A percentile compares a stretch with the other conserved stretches of the same genome.
phyloP scores from a whole-genome alignment of 73 alveolate species.

The Paramecium pentaurelia region DNA sequence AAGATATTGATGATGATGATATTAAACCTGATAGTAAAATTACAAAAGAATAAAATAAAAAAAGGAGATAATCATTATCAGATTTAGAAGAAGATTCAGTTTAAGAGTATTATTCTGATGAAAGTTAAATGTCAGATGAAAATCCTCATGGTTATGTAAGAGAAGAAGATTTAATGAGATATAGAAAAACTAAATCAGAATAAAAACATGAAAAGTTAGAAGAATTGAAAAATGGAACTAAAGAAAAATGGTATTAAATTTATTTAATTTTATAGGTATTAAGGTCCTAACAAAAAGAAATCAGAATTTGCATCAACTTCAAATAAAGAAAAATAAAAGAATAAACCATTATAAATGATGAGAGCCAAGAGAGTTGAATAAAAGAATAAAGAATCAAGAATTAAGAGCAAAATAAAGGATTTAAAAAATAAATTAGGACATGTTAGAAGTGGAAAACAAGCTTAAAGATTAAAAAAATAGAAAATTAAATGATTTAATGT shows the following conservation, averaged over 20 bases:
- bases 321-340: slow-evolving; percentile 73
- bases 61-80: slow-evolving; percentile 60
- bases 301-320: slow-evolving; percentile 67
- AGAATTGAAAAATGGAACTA: slow-evolving; percentile 46
- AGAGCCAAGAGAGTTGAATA: slow-evolving; percentile 79
- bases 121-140: slow-evolving; percentile 55
- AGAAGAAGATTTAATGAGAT: slow-evolving; percentile 63
- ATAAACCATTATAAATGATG: slow-evolving; percentile 90
- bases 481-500: not conserved
- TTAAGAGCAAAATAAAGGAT: slow-evolving; percentile 13
- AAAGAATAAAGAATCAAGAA: slow-evolving; percentile 3
- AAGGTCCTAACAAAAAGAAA: slow-evolving; percentile 68
- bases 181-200: slow-evolving; percentile 61
- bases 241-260: slow-evolving; percentile 47
- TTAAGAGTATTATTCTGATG: slow-evolving; percentile 53
- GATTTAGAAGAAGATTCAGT: slow-evolving; percentile 52
- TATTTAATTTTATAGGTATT: not conserved
- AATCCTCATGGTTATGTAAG: slow-evolving; percentile 75
- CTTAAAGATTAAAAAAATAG: not conserved
- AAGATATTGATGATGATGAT: slow-evolving; percentile 73
- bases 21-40: slow-evolving; percentile 5
- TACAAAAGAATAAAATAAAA: slow-evolving; percentile 53
- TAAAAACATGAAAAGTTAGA: slow-evolving; percentile 45
- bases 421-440: slow-evolving; percentile 53
- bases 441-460: slow-evolving; percentile 47